These are phyloP conservation scores for Lasiodiplodia sp. DNA, from an alignment of 2,329 filamentous ascomycete genomes.

Conservation along the genomic window DNA sequence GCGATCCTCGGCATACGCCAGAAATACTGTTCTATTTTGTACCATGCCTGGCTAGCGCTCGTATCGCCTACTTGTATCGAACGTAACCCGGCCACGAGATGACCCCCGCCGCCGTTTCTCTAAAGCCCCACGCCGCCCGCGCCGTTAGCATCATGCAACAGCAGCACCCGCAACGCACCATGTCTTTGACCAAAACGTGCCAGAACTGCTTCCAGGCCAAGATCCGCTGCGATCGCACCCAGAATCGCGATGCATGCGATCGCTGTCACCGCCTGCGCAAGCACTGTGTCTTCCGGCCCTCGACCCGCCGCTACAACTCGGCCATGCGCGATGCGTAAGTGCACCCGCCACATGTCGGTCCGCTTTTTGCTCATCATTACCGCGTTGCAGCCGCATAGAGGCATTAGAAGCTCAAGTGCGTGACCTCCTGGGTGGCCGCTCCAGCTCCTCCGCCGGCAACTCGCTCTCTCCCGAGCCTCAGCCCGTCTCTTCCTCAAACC, in stretches of 20 bases:
- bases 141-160: no score
- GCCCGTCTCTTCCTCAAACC: not conserved
- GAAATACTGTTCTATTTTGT: not conserved
- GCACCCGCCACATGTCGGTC: not conserved
- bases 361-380: not conserved
- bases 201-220: slow-evolving; percentile 44
- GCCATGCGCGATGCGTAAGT: slow-evolving; percentile 47
- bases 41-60: not conserved
- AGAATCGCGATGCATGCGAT: slow-evolving; percentile 40
- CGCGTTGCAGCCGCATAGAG: not conserved
- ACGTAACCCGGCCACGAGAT: not conserved
- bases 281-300: slow-evolving; percentile 46
- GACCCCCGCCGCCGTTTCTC: not conserved
- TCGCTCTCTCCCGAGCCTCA: not conserved
- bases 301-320: slow-evolving; percentile 45
- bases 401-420: not conserved
- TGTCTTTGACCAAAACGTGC: slow-evolving; percentile 40
- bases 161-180: slow-evolving; percentile 20
- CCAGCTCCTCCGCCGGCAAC: not conserved
- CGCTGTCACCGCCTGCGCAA: slow-evolving; percentile 47
- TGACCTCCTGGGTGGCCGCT: not conserved
- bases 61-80: no score
- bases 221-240: slow-evolving; percentile 42
- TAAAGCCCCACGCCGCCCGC: no score
- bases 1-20: not conserved